Evolutionary conservation across 805 yeast species (phyloP), one percentile per base, ranked within the genome.

Genomic region (Komagataella pastoris): DNA sequence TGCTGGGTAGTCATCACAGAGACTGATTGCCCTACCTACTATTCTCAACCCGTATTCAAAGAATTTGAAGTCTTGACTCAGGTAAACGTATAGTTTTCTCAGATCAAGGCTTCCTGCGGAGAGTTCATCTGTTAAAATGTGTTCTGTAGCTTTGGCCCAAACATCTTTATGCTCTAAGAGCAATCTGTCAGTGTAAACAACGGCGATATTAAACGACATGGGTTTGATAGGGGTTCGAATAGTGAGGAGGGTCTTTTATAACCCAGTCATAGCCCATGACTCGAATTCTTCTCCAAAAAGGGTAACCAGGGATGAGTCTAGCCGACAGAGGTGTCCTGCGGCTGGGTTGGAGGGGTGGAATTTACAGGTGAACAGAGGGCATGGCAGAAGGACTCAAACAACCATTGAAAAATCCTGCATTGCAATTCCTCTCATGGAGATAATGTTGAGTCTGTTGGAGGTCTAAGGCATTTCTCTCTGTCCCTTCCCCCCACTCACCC

Each of bases 61-160:
- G 55, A 70, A 77, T 50, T 68, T 69, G 52, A 74, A 59, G 57
- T 77, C 83, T 57, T 77, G 81, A 2, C 67, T 65, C 50, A 76
- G 56, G 54, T 77, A 77, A 1, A 73, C 67, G 58, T 62, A 72
- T n/a, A 76, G 61, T 44, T 61, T 69, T 49, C 66, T 59, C 54
- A 74, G 73, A 0, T 72, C 61, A 14, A 77, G 60, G 1, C 71
- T 65, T 1, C 82, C 83, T 8, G 56, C 56, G 54, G 79, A 75
- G 44, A 75, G 56, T 54, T 77, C 77, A 43, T 62, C 61, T 23
- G 79, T 72, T 44, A 76, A 62, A 6, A 60, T 64, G 54, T 74
- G 79, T 30, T 63, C 57, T 6, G 67, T 67, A 2, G 77, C 65
- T 44, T 55, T 54, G 6, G 56, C 51, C 54, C 66, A 68, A 17